phyloP scores from a whole-genome alignment of 1,139 yeast genomes.

The Tardiomyces digboiensis region DNA sequence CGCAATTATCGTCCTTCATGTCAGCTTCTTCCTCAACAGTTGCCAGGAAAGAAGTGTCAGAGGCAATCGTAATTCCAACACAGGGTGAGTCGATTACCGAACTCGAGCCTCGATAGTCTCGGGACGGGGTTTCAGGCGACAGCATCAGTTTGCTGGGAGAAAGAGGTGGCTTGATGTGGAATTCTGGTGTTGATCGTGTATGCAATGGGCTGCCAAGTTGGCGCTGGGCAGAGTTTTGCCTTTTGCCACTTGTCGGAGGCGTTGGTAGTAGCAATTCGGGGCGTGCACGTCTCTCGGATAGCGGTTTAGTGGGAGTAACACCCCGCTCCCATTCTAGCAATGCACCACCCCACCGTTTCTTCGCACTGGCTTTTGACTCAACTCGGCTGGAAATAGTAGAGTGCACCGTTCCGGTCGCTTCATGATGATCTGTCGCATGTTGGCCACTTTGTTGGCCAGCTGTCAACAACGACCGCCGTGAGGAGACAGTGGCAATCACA shows the following conservation, averaged over 20 bases:
- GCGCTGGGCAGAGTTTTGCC: too few relatives aligned
- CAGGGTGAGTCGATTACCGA: background rate
- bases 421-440: too few relatives aligned
- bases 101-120: background rate
- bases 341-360: background rate
- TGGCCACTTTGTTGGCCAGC: too few relatives aligned
- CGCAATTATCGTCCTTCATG: background rate
- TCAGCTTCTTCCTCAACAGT: background rate
- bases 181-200: background rate
- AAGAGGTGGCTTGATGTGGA: background rate
- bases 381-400: too few relatives aligned
- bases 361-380: too few relatives aligned
- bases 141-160: background rate
- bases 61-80: background rate
- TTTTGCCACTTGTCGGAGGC: background rate
- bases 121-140: background rate
- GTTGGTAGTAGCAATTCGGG: background rate
- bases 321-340: background rate
- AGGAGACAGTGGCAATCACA: too few relatives aligned
- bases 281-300: background rate
- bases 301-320: background rate
- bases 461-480: too few relatives aligned
- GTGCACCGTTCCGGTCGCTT: too few relatives aligned
- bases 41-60: background rate
- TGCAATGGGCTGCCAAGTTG: background rate